Base-by-base conservation (phyloP, 2,329 filamentous ascomycete species). In the Fusarium napiforme region DNA sequence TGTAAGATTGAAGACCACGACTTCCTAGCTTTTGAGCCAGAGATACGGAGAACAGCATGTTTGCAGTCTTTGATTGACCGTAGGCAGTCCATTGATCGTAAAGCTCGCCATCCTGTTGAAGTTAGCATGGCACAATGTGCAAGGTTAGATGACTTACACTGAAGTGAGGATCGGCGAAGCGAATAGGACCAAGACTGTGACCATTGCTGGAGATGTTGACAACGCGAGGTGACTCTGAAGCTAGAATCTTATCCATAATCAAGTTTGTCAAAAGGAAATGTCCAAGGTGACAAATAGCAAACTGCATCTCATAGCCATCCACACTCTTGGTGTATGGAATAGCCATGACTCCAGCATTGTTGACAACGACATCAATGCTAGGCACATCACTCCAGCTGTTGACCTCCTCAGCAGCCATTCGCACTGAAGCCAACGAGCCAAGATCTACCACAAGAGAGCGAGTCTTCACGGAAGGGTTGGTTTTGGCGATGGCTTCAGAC, bases 221-320 rank as follows among this genome's bases (percentile, higher is more conserved):
- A 14, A 87, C 75, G 0, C 85, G 78, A 14, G 70, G 81, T 39
- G 69, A 77, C 60, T 53, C 65, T 39, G 82, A 76, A 8, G 77
- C 79, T 23, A 85, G 75, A 7, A 87, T 67, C 72, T 85, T 85
- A 1, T 78, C 78, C 78, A 85, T 83, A 50, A 87, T 75, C 26
- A 85, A 76, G 69, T 85, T 85, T 19, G 84, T 83, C 40, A 88
- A 79, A 5, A 87, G 79, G 55, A 84, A 87, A 72, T 86, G 86
- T 0, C 82, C 83, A 10, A 87, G 57, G 58, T 87, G 83, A 57
- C 86, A 86, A 5, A 82, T 82, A 0, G 80, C 83, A 55, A 87
- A 83, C 63, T 85, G 84, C 60, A 78, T 77, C 77, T 85, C 85
- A 43, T 82, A 74, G 0, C 84, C 83, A 49, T 87, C 84, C 0